Evolutionary conservation across 208 protist genomes (phyloP).

Genomic region (Crithidia brevicula): DNA sequence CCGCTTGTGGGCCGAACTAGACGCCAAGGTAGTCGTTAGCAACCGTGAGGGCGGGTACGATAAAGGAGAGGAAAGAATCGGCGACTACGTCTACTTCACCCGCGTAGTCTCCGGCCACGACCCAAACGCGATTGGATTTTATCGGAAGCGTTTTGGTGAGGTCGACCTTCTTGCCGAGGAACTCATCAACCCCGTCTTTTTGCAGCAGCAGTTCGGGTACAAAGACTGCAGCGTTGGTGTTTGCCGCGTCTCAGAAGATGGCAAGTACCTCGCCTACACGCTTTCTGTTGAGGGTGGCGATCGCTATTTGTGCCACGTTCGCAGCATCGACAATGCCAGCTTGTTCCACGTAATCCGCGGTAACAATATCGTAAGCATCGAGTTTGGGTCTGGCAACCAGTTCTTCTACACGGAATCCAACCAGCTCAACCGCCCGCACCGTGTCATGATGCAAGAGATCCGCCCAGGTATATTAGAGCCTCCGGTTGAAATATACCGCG

Average conservation of each 20-base stretch:
- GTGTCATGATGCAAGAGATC: slow-evolving; percentile 91
- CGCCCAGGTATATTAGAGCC: slow-evolving; percentile 85
- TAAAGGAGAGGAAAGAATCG: slow-evolving; percentile 91
- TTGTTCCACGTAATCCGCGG: slow-evolving; percentile 91
- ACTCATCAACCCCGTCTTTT: slow-evolving; percentile 85
- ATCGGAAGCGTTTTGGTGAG: slow-evolving; percentile 87
- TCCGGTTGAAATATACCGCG: slow-evolving; percentile 84
- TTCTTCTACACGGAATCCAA: slow-evolving; percentile 94
- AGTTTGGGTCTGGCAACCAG: slow-evolving; percentile 85
- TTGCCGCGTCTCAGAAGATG: slow-evolving; percentile 90
- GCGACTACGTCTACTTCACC: slow-evolving; percentile 92
- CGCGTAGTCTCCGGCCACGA: slow-evolving; percentile 76
- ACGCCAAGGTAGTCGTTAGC: slow-evolving; percentile 85
- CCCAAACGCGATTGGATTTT: slow-evolving; percentile 83
- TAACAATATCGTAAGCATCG: slow-evolving; percentile 91
- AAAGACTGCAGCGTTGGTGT: slow-evolving; percentile 85
- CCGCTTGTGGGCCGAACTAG: slow-evolving; percentile 84
- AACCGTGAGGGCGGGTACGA: slow-evolving; percentile 90
- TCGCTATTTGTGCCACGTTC: slow-evolving; percentile 91
- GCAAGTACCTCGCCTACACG: slow-evolving; percentile 89
- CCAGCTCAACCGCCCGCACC: slow-evolving; percentile 84
- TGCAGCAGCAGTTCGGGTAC: slow-evolving; percentile 92
- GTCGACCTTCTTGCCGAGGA: slow-evolving; percentile 88
- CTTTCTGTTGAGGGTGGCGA: slow-evolving; percentile 89
- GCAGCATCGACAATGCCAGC: slow-evolving; percentile 88